A percentile compares a stretch with the other conserved stretches of the same genome.
Evolutionary conservation across 768 basidiomycete genomes (phyloP).

Genomic region (Termitomyces sp.): DNA sequence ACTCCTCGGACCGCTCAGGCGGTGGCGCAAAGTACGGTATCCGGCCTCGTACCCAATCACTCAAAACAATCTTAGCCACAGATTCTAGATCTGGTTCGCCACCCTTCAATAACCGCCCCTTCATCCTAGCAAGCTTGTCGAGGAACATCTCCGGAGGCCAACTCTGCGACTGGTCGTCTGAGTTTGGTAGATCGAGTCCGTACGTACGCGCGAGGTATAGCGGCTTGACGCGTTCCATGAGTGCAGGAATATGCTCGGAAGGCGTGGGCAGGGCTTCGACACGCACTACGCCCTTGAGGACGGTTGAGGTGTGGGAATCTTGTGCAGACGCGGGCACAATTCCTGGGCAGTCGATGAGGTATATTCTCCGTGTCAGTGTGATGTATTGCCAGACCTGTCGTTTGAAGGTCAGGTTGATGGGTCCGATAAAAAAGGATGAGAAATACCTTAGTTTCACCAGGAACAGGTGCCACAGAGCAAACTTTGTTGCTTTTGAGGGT

Average conservation of each 20-base stretch:
- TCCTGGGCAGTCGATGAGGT: constrained; percentile 98
- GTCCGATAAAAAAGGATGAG: background rate
- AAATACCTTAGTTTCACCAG: constrained; percentile 90
- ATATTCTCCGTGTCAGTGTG: constrained; percentile 91
- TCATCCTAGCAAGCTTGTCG: constrained; percentile 82
- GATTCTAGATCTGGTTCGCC: constrained; percentile 93
- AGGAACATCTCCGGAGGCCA: constrained; percentile 82
- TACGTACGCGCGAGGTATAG: constrained; percentile 89
- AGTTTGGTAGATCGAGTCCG: constrained; percentile 61
- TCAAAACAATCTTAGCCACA: constrained; percentile 91
- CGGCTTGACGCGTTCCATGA: constrained; percentile 91
- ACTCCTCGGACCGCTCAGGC: constrained; percentile 74
- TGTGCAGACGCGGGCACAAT: constrained; percentile 93
- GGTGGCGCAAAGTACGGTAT: constrained; percentile 96
- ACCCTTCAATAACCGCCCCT: constrained; percentile 87
- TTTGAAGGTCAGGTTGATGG: constrained; percentile 11
- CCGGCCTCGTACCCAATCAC: constrained; percentile 95
- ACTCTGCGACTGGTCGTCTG: constrained; percentile 42
- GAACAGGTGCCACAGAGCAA: constrained; percentile 93
- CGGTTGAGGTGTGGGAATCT: constrained; percentile 86
- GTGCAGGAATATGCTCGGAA: constrained; percentile 84
- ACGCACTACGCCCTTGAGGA: constrained; percentile 94
- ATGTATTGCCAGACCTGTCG: constrained; percentile 96
- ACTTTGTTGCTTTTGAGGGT: constrained; percentile 98
- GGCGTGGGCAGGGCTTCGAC: constrained; percentile 93